phyloP scores from a whole-genome alignment of 208 protist species.

The Phytomonas sp. region DNA sequence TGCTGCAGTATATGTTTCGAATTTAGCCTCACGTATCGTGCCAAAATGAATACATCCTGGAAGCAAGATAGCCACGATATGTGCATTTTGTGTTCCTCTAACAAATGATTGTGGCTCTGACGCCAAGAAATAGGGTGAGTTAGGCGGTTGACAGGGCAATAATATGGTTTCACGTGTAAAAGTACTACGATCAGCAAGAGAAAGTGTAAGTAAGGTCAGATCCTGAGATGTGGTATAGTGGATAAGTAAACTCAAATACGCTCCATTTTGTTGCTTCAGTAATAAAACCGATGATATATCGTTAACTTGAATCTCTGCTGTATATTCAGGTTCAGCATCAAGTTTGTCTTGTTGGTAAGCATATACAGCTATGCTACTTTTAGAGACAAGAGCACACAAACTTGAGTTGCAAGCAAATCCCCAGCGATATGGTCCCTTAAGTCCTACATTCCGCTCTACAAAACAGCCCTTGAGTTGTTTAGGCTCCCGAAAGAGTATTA shows the following conservation, averaged over 20 bases:
- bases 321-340: background rate
- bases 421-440: background rate
- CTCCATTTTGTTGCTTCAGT: background rate
- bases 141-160: background rate
- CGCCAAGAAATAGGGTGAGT: background rate
- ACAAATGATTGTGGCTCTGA: background rate
- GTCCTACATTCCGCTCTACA: background rate
- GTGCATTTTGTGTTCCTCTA: background rate
- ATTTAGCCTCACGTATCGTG: background rate
- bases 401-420: background rate
- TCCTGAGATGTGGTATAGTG: background rate
- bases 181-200: background rate
- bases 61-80: background rate
- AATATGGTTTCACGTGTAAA: background rate
- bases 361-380: background rate
- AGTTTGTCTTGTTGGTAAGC: background rate
- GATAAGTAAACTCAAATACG: background rate
- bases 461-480: background rate
- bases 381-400: background rate
- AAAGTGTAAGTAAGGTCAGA: background rate
- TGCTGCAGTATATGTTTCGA: background rate
- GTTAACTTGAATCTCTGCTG: background rate
- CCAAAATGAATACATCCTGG: background rate
- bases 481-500: background rate
- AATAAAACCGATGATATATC: background rate